These are phyloP conservation scores for Candida mattraensis DNA, from an alignment of 805 yeast species.

Conservation along the genomic window DNA sequence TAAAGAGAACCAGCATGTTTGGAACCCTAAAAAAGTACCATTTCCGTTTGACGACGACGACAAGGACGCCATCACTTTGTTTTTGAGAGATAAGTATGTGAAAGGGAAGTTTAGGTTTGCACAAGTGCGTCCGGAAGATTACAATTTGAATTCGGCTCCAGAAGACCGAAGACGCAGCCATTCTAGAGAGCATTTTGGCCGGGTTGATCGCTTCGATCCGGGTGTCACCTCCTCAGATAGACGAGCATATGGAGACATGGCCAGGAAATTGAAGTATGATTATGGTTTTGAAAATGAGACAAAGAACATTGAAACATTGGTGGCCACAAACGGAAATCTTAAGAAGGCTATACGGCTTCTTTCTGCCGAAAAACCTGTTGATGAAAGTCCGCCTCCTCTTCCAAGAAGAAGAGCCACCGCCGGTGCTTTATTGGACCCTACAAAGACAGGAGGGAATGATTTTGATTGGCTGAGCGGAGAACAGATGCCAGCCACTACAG, in stretches of 20 bases:
- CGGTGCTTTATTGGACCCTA: slow-evolving; percentile 31
- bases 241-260: slow-evolving; percentile 49
- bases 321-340: slow-evolving; percentile 57
- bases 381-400: slow-evolving; percentile 48
- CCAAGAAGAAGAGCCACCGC: slow-evolving; percentile 40
- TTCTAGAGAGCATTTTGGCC: slow-evolving; percentile 13
- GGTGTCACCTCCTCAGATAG: slow-evolving; percentile 51
- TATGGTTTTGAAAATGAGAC: slow-evolving; percentile 61
- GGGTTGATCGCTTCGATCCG: slow-evolving; percentile 47
- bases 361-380: slow-evolving; percentile 38
- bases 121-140: slow-evolving; percentile 36
- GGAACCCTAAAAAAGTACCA: slow-evolving; percentile 70
- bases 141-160: slow-evolving; percentile 27
- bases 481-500: slow-evolving; percentile 19
- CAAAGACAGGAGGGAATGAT: slow-evolving; percentile 35
- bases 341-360: slow-evolving; percentile 59
- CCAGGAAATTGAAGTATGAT: slow-evolving; percentile 45
- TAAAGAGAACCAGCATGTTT: slow-evolving; percentile 52
- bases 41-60: slow-evolving; percentile 79
- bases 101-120: slow-evolving; percentile 56
- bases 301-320: slow-evolving; percentile 61
- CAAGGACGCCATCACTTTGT: slow-evolving; percentile 54
- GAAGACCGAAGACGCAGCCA: slow-evolving; percentile 5
- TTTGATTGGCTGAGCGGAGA: slow-evolving; percentile 38
- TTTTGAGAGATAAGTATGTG: slow-evolving; percentile 66